Conservation (phyloP, 129 eudicot genomes). For the Chrysanthemum seticuspe region DNA sequence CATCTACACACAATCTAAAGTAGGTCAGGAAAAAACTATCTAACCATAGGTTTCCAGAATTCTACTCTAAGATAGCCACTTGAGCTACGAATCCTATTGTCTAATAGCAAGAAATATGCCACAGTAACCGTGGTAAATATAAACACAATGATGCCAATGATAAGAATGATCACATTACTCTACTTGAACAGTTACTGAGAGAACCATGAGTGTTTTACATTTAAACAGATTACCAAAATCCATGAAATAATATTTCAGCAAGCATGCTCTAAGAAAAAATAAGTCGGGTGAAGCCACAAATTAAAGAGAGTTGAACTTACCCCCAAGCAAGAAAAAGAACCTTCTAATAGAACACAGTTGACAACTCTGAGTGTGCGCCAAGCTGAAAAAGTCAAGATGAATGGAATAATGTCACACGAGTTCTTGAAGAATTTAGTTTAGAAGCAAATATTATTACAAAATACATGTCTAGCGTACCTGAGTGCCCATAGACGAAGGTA, state of each 20-base stretch:
- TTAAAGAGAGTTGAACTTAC: conserved; percentile 42
- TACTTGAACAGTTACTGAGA: no score
- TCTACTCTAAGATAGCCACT: no score
- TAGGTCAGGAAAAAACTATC: no score
- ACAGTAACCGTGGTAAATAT: no score
- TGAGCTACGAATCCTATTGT: no score
- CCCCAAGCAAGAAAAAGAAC: conserved; percentile 97
- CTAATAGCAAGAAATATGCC: no score
- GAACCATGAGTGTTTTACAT: no score
- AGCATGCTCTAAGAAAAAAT: not conserved
- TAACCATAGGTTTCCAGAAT: no score
- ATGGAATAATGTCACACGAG: not conserved
- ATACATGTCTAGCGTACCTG: conserved; percentile 47
- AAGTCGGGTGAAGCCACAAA: not conserved
- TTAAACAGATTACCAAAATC: not conserved
- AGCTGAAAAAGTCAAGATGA: conserved; percentile 42
- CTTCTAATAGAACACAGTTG: conserved; percentile 89
- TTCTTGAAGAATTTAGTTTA: not conserved
- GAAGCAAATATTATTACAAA: not conserved
- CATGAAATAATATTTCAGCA: not conserved
- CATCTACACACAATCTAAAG: no score
- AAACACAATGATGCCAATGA: no score
- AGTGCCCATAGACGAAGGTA: conserved; percentile 99
- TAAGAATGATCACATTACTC: no score
- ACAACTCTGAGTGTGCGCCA: conserved; percentile 91